Evolutionary conservation across 2,329 filamentous ascomycete species (phyloP).

Genomic region (Fusarium scirpi): DNA sequence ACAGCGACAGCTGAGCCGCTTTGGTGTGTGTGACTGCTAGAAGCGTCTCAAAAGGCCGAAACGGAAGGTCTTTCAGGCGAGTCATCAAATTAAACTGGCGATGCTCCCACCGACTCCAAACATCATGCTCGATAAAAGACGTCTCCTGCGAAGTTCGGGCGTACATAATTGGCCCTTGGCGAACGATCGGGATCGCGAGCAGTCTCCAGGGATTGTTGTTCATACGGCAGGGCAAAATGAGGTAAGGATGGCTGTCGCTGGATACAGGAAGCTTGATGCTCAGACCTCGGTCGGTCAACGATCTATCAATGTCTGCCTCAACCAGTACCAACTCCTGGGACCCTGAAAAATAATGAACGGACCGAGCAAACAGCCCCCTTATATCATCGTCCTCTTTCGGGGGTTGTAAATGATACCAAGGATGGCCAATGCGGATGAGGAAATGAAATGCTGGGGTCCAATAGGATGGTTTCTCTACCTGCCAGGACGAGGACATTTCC

Average conservation of each 20-base stretch:
- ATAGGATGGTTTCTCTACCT: not conserved
- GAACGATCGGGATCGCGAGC: not conserved
- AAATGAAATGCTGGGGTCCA: not conserved
- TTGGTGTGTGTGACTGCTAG: no score
- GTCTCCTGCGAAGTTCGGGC: no score
- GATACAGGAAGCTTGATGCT: not conserved
- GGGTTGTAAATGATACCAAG: not conserved
- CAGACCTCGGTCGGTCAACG: not conserved
- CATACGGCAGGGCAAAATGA: not conserved
- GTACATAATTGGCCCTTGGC: no score
- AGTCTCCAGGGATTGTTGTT: not conserved
- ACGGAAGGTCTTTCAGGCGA: no score
- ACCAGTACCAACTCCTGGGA: not conserved
- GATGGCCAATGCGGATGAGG: not conserved
- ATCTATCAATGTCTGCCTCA: not conserved
- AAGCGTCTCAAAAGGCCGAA: no score
- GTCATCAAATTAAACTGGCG: no score
- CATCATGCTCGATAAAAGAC: no score
- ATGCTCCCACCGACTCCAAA: no score
- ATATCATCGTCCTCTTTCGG: not conserved
- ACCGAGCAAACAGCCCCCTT: not conserved
- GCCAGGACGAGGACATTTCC: not conserved
- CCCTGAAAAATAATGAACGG: not conserved
- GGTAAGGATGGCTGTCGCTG: not conserved
- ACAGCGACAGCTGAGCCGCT: no score